Evolutionary conservation across 169 alveolate genomes (phyloP).

Genomic region (Cryptosporidium meleagridis): DNA sequence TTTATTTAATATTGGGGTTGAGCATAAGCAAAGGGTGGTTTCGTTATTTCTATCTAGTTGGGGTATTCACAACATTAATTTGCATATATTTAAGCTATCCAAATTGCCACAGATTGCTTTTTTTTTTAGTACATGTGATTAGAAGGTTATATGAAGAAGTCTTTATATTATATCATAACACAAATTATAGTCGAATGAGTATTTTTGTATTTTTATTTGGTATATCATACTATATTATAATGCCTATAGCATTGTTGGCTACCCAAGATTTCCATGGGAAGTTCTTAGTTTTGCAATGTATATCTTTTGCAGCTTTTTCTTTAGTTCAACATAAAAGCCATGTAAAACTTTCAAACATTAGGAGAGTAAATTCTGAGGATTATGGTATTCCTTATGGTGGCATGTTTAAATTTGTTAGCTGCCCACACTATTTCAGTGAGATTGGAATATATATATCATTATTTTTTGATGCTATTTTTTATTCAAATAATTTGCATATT

Average conservation of each 20-base stretch:
- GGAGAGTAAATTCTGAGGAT: background rate
- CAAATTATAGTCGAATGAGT: conserved; percentile 41
- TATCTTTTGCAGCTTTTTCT: conserved; percentile 16
- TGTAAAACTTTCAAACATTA: conserved; percentile 20
- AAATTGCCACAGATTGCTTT: background rate
- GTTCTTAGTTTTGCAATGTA: background rate
- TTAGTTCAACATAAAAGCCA: conserved; percentile 29
- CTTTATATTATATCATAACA: conserved; percentile 14
- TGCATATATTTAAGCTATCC: conserved; percentile 15
- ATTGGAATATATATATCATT: conserved; percentile 47
- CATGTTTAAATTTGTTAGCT: conserved; percentile 14
- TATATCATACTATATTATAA: conserved; percentile 38
- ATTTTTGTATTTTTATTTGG: conserved; percentile 40
- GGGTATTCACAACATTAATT: background rate
- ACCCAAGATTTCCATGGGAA: background rate
- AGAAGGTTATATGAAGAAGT: conserved; percentile 46
- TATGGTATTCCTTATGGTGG: conserved; percentile 69
- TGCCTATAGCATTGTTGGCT: conserved; percentile 8
- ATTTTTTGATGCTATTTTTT: conserved; percentile 1
- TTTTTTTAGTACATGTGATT: conserved; percentile 34
- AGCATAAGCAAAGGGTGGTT: conserved; percentile 6
- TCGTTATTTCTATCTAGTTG: conserved; percentile 45
- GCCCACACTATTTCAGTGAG: conserved; percentile 67
- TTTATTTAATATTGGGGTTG: background rate
- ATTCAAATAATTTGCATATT: background rate